Conservation (phyloP, 768 basidiomycete species). For the Amanita fuliginea region DNA sequence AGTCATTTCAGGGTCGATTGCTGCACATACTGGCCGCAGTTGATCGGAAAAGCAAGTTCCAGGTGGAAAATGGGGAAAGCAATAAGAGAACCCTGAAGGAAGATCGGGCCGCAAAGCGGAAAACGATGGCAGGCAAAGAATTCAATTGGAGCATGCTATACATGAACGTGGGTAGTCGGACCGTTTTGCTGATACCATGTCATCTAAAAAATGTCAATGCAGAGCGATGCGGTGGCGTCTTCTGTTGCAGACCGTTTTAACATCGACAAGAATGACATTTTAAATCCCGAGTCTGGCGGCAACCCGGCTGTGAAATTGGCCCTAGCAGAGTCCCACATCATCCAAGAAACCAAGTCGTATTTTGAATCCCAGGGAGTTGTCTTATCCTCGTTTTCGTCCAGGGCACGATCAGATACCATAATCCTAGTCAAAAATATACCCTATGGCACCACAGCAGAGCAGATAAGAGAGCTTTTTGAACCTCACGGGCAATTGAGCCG, state of each 20-base stretch:
- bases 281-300: conserved; percentile 67
- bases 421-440: conserved; percentile 97
- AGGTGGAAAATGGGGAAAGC: conserved; percentile 30
- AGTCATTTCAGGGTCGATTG: conserved; percentile 83
- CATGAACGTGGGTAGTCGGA: conserved; percentile 76
- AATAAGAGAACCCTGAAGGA: conserved; percentile 45
- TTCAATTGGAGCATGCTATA: conserved; percentile 94
- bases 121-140: conserved; percentile 58
- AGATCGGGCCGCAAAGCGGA: conserved; percentile 52
- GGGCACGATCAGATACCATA: conserved; percentile 59
- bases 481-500: conserved; percentile 60
- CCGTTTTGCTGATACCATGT: not conserved
- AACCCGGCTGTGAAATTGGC: conserved; percentile 91
- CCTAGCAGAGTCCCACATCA: conserved; percentile 91
- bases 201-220: conserved; percentile 6
- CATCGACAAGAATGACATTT: conserved; percentile 76
- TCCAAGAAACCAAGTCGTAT: conserved; percentile 88
- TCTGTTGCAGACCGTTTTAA: conserved; percentile 86
- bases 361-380: conserved; percentile 70
- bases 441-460: conserved; percentile 66
- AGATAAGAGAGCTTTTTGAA: conserved; percentile 74
- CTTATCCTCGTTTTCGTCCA: conserved; percentile 43
- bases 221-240: conserved; percentile 91
- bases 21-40: conserved; percentile 85
- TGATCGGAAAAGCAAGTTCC: conserved; percentile 41